Evolutionary conservation across 495 filamentous ascomycete genomes (phyloP).

Genomic region (Chaetomium fimeti): DNA sequence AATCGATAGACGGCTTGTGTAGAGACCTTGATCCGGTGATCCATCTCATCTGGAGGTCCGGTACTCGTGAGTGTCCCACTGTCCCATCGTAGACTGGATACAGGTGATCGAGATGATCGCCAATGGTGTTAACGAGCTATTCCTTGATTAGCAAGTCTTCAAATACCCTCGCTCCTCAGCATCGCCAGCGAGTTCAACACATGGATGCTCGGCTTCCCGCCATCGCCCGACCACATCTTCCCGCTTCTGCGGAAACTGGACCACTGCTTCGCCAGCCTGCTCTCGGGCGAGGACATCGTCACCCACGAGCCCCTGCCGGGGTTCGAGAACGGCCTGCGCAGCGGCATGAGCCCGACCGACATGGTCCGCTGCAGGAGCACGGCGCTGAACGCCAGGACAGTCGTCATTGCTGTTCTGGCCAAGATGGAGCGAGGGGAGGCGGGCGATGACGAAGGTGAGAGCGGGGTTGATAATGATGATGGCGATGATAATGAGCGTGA

Average conservation of each 20-base stretch:
- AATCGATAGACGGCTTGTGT: slow-evolving; percentile 63
- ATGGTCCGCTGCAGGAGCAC: slow-evolving; percentile 80
- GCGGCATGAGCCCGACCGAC: slow-evolving; percentile 63
- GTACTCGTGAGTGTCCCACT: slow-evolving; percentile 64
- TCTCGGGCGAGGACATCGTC: slow-evolving; percentile 64
- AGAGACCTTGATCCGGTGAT: slow-evolving; percentile 68
- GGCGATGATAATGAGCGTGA: slow-evolving; percentile 33
- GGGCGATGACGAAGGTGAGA: slow-evolving; percentile 36
- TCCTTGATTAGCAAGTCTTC: slow-evolving; percentile 61
- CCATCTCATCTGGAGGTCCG: slow-evolving; percentile 77
- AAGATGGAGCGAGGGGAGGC: slow-evolving; percentile 44
- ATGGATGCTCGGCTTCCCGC: slow-evolving; percentile 65
- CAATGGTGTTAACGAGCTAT: neutral
- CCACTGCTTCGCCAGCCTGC: slow-evolving; percentile 67
- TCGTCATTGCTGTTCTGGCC: slow-evolving; percentile 63
- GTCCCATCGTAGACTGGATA: no score
- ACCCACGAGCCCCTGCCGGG: slow-evolving; percentile 65
- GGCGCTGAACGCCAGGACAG: slow-evolving; percentile 65
- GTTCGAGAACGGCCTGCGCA: slow-evolving; percentile 55
- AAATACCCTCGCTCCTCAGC: slow-evolving; percentile 77
- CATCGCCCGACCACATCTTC: slow-evolving; percentile 61
- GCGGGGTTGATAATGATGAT: slow-evolving; percentile 20
- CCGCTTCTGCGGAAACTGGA: slow-evolving; percentile 72
- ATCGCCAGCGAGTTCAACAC: slow-evolving; percentile 66
- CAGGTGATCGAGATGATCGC: neutral